Evolutionary conservation across 2,329 filamentous ascomycete genomes (phyloP), one percentile per base, ranked within the genome.

Genomic region (Lecanicillium sp.): DNA sequence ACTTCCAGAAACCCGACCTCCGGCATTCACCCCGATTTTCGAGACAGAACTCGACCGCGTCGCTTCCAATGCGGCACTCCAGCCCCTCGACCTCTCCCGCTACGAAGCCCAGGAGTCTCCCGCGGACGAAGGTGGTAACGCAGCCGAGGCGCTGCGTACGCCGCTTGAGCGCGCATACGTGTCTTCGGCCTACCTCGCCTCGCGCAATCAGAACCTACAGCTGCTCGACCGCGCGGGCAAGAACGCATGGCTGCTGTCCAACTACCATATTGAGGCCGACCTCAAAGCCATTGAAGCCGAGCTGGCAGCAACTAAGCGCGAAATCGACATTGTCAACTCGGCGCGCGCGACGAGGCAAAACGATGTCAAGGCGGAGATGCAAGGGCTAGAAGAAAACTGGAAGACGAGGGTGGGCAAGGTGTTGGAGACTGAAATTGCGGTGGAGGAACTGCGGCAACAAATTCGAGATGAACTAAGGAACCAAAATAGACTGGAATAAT

Each of bases 231-330:
- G 75, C 43, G 84, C 84, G 65, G 93, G 91, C 56, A 88, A 88
- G 68, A 95, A 95, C 65, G 85, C 88, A 9, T 97, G 93, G 91
- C 74, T 98, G 48, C 77, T 95, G 8, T 81, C 81, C 5, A 98
- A 98, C 66, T 80, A 84, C 57, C 81, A 87, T 56, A 66, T 90
- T 17, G 91, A 96, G 67, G 79, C 80, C 36, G 77, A 88, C 35
- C 56, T 68, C 19, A 75, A 76, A 43, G 65, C 65, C 11, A 60
- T 94, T 21, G 91, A 97, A 73, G 73, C 73, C 37, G 89, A 95
- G 58, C 72, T 97, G 42, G 83, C 81, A 12, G 75, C 72, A 32
- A 70, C 78, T 17, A 84, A 83, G 63, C 73, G 77, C 50, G 81
- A 86, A 55, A 77, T 90, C 40, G 90, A 96, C 62, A 63, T 78